Base-by-base conservation (phyloP, 78 protist genomes). In the Capsaspora owczarzaki region DNA sequence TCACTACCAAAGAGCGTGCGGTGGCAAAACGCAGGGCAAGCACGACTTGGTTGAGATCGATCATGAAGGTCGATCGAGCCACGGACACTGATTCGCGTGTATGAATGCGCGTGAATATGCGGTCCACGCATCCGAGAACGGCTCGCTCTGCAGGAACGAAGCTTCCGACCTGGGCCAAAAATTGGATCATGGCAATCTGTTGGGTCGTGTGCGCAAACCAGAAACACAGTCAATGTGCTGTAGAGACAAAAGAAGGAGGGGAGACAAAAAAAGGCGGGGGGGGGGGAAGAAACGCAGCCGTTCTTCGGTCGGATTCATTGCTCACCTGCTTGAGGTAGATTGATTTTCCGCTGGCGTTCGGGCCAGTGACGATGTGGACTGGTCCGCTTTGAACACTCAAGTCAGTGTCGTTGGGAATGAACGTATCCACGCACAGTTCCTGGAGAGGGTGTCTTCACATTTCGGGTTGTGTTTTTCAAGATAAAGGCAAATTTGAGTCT, bases 311-410 rank as follows among this genome's bases (percentile, higher is more conserved):
- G n/a, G n/a, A n/a, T n/a, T n/a, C 10, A 20, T 27, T 3, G 0
- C 31, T 29, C 41, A 43, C 79, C 60, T 31, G 81, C 60, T 76
- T 76, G 12, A 93, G 41, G 44, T 79, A 90, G 2, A 90, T 86
- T 61, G 74, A 42, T 79, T 93, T 93, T 27, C 96, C 96, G 44
- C 93, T 92, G 90, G 86, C 83, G 74, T 93, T 93, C 0, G 92
- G 86, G 23, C 96, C 93, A 2, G 89, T 90, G 35, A 90, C 84
- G 22, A 90, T 37, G 38, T 38, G 8, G 61, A 82, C 0, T 29
- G 83, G 61, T 10, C 1, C 43, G 46, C 12, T 37, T 44, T 23
- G 20, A 40, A 1, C 16, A 0, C 5, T 29, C 38, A 87, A 56
- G 37, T 19, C 6, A 4, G 35, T 1, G 37, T 82, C 46, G 88